Conservation (phyloP, 75 land plant genomes). For the Gnetum montanum region DNA sequence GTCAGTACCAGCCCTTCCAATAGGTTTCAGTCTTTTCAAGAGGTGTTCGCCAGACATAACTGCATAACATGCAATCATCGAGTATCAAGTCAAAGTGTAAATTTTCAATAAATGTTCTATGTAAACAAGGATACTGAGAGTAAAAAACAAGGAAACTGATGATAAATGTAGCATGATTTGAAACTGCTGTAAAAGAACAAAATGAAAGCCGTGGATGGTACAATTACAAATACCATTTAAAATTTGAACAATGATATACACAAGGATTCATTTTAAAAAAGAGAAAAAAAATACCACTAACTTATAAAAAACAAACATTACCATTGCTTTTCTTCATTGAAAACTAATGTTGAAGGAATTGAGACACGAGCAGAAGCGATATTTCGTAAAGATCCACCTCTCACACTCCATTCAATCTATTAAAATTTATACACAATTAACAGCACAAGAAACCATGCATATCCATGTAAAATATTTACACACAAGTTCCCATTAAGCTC, state of each 20-base stretch:
- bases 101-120: no score
- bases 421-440: no score
- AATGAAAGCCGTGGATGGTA: background rate
- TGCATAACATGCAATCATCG: constrained; percentile 22
- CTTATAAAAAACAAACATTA: no score
- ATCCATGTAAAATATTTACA: no score
- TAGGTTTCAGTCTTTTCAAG: constrained; percentile 75
- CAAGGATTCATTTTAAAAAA: no score
- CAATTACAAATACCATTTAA: constrained; percentile 4
- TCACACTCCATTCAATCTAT: constrained; percentile 95
- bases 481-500: no score
- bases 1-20: constrained; percentile 92
- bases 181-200: background rate
- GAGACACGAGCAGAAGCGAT: constrained; percentile 91
- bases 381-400: constrained; percentile 82
- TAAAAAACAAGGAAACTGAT: background rate
- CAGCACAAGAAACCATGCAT: no score
- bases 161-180: background rate
- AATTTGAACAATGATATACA: no score
- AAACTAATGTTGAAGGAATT: constrained; percentile 71
- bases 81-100: no score
- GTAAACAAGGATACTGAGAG: background rate
- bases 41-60: constrained; percentile 73
- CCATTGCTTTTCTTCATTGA: constrained; percentile 72
- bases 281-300: no score